Evolutionary conservation across 129 eudicot species (phyloP).

Genomic region (Pulicaria dysenterica): DNA sequence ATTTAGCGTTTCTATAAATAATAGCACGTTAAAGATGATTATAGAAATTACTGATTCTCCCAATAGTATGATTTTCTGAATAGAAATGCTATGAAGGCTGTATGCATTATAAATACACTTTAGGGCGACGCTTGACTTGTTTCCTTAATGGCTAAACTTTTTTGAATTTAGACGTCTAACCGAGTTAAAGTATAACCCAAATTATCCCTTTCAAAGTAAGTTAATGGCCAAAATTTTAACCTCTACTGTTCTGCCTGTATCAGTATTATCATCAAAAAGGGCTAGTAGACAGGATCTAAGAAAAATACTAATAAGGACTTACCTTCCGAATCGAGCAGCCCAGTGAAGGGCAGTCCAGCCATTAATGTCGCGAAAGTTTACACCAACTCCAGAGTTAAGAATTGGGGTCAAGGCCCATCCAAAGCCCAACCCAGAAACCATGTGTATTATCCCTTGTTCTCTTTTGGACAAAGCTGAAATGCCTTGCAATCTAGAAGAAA

Average conservation of each 20-base stretch:
- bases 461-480: constrained; percentile 56
- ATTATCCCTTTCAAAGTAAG: neutral
- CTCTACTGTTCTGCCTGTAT: constrained; percentile 14
- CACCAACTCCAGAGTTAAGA: constrained; percentile 69
- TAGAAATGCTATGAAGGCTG: neutral
- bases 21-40: neutral
- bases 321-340: constrained; percentile 99
- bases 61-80: neutral
- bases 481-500: constrained; percentile 47
- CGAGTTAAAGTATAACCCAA: neutral
- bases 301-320: constrained; percentile 8
- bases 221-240: neutral
- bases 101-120: neutral
- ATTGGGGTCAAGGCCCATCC: constrained; percentile 91
- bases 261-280: neutral
- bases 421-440: constrained; percentile 93
- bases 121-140: neutral
- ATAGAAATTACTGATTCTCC: neutral
- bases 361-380: constrained; percentile 81
- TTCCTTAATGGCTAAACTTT: neutral
- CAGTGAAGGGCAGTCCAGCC: constrained; percentile 99
- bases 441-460: constrained; percentile 96
- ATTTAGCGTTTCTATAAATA: neutral
- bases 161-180: neutral
- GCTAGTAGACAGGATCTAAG: neutral